phyloP scores from a whole-genome alignment of 768 basidiomycete genomes.

The Podaxis carcinomalis region DNA sequence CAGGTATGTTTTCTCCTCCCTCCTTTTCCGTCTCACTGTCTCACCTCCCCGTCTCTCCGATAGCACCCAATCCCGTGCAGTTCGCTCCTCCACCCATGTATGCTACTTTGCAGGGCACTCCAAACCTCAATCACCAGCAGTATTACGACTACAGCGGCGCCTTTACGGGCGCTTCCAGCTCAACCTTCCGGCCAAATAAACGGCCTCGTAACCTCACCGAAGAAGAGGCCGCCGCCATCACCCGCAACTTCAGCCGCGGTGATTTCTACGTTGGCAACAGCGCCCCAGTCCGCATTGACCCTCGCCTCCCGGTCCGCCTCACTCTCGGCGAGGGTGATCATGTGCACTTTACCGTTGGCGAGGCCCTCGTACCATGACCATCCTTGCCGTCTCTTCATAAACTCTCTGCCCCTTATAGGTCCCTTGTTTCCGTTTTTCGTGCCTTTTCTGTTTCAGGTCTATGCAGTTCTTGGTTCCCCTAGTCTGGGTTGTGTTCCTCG shows the following conservation, averaged over 20 bases:
- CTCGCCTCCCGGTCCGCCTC: conserved; percentile 72
- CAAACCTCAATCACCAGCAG: conserved; percentile 55
- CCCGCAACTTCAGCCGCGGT: conserved; percentile 74
- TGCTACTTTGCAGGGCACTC: conserved; percentile 38
- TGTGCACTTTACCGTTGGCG: conserved; percentile 60
- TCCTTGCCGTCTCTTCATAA: not conserved
- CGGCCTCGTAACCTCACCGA: conserved; percentile 78
- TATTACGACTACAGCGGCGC: conserved; percentile 78
- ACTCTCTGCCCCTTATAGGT: not conserved
- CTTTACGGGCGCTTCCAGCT: conserved; percentile 65
- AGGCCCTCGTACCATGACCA: conserved; percentile 31
- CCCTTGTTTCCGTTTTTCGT: not conserved
- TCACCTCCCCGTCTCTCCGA: conserved; percentile 10
- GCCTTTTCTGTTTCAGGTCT: not conserved
- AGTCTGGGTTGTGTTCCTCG: not conserved
- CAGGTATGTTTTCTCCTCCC: conserved; percentile 25
- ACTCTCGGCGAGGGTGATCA: conserved; percentile 81
- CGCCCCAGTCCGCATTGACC: conserved; percentile 80
- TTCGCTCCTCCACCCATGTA: conserved; percentile 50
- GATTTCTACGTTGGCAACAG: conserved; percentile 81
- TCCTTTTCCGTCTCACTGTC: conserved; percentile 4
- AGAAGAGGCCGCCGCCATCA: conserved; percentile 80
- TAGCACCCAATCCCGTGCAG: conserved; percentile 30
- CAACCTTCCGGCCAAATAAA: conserved; percentile 77
- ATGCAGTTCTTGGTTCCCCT: not conserved